Evolutionary conservation across 805 yeast species (phyloP).

Genomic region (Kluyveromyces nonfermentans): DNA sequence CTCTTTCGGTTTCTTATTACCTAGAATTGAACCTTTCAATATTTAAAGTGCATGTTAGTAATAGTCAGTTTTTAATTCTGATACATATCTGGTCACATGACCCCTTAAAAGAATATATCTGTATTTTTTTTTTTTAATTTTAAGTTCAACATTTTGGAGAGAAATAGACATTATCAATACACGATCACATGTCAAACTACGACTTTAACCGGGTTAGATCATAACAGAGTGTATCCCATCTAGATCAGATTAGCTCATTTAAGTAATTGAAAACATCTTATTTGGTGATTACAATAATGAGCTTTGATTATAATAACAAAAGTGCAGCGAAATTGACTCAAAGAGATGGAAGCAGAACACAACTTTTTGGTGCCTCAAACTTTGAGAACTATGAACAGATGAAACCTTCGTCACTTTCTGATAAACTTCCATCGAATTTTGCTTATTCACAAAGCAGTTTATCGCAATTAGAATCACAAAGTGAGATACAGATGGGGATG

Average conservation of each 20-base stretch:
- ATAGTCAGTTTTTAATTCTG: not conserved
- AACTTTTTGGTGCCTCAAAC: conserved; percentile 19
- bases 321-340: conserved; percentile 7
- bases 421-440: conserved; percentile 17
- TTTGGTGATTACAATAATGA: not conserved
- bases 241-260: not conserved
- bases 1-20: not conserved
- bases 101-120: not conserved
- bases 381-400: conserved; percentile 2
- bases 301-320: not conserved
- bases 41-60: too few species aligned
- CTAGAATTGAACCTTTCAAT: too few species aligned
- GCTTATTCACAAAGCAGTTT: conserved; percentile 44
- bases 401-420: conserved; percentile 36
- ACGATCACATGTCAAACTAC: too few species aligned
- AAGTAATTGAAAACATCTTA: not conserved
- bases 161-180: not conserved
- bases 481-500: conserved; percentile 46
- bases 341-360: conserved; percentile 25
- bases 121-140: not conserved
- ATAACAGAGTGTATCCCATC: too few species aligned
- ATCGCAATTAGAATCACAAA: conserved; percentile 57
- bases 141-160: too few species aligned
- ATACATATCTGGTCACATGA: not conserved
- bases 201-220: not conserved